phyloP scores from a whole-genome alignment of 179 eudicot genomes.

The Drosera spatulata region DNA sequence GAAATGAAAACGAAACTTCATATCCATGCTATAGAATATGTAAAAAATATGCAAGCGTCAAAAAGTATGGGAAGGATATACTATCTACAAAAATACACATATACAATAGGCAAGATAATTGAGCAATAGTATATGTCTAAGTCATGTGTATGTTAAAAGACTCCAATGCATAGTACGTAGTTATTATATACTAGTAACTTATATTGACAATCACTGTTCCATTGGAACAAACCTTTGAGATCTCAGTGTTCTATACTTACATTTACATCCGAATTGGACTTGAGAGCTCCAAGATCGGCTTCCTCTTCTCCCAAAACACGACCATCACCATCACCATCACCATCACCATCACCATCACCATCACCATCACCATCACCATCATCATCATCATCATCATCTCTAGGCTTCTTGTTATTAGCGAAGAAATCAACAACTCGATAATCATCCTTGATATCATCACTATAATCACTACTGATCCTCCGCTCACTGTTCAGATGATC shows the following conservation, averaged over 20 bases:
- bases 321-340: neutral
- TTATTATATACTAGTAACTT: too few relatives aligned
- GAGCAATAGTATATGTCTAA: too few relatives aligned
- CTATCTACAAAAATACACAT: too few relatives aligned
- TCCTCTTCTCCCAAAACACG: neutral
- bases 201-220: neutral
- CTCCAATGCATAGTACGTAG: neutral
- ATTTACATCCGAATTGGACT: neutral
- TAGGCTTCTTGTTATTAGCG: neutral
- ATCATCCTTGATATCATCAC: neutral
- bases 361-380: neutral
- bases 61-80: too few relatives aligned
- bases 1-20: too few relatives aligned
- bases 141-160: too few relatives aligned
- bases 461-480: neutral
- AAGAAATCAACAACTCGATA: neutral
- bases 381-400: neutral
- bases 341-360: neutral
- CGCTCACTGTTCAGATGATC: neutral
- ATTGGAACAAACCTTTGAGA: neutral
- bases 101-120: too few relatives aligned
- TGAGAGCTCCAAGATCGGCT: neutral
- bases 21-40: too few relatives aligned
- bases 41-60: too few relatives aligned
- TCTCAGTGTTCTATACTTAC: neutral